Conservation (phyloP, 2,329 filamentous ascomycete species). For the Aspergillus costaricaensis region DNA sequence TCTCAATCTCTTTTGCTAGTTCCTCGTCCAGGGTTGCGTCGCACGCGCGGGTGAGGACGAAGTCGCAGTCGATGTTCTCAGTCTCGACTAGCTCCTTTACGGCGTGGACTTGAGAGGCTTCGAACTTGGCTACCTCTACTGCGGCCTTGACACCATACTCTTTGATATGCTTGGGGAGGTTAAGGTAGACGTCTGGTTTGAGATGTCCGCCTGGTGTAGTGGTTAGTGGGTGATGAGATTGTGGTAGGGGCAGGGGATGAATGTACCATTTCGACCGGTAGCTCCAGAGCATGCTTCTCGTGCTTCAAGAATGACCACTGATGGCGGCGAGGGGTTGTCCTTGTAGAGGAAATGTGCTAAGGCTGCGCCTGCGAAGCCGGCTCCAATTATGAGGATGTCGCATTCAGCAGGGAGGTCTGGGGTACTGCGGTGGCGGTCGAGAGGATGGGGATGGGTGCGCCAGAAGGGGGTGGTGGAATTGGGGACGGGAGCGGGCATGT, state of each 20-base stretch:
- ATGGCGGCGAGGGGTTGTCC: slow-evolving; percentile 13
- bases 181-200: slow-evolving; percentile 45
- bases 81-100: slow-evolving; percentile 43
- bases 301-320: slow-evolving; percentile 44
- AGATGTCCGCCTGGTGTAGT: slow-evolving; percentile 38
- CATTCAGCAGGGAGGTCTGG: slow-evolving; percentile 37
- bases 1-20: slow-evolving; percentile 14
- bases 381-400: slow-evolving; percentile 52
- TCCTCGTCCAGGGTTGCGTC: slow-evolving; percentile 44
- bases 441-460: slow-evolving; percentile 11
- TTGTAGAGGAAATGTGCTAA: slow-evolving; percentile 45
- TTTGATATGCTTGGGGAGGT: slow-evolving; percentile 37
- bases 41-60: slow-evolving; percentile 41
- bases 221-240: neutral
- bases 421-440: slow-evolving; percentile 16
- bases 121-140: slow-evolving; percentile 43
- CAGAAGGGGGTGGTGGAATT: slow-evolving; percentile 14
- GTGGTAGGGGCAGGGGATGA: too few species aligned
- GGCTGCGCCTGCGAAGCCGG: slow-evolving; percentile 49
- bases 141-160: slow-evolving; percentile 38
- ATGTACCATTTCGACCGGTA: slow-evolving; percentile 44
- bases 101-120: slow-evolving; percentile 42
- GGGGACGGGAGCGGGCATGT: neutral
- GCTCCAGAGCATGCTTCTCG: slow-evolving; percentile 45
- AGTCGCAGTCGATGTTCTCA: slow-evolving; percentile 49